A percentile compares a stretch with the other conserved stretches of the same genome.
These are phyloP conservation scores for Pestalotiopsis fici DNA, from an alignment of 2,329 filamentous ascomycete genomes.

Conservation along the genomic window DNA sequence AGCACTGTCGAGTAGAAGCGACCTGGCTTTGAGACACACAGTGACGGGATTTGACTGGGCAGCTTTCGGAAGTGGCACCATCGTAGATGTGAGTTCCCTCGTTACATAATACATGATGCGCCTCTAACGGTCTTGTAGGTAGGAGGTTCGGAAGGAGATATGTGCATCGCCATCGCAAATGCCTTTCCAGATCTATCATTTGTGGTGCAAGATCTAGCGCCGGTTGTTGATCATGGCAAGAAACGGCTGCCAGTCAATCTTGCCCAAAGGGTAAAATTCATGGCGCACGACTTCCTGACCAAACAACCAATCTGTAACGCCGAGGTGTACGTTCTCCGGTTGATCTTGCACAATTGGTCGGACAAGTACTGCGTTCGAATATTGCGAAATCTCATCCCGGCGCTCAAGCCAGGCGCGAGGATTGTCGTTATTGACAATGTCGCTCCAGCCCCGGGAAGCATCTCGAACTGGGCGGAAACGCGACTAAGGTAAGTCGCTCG, in stretches of 20 bases:
- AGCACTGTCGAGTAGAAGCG: not conserved
- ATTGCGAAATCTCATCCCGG: slow-evolving; percentile 14
- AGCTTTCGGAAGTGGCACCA: slow-evolving; percentile 4
- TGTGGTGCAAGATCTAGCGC: slow-evolving; percentile 29
- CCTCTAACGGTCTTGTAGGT: slow-evolving; percentile 46
- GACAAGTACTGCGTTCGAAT: slow-evolving; percentile 38
- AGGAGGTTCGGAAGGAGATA: slow-evolving; percentile 60
- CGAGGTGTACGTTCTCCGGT: slow-evolving; percentile 46
- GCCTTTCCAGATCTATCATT: slow-evolving; percentile 34
- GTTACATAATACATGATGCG: not conserved
- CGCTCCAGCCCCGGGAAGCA: not conserved
- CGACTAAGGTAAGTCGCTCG: not conserved
- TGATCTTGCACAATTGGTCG: slow-evolving; percentile 52
- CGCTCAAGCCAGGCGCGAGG: slow-evolving; percentile 2
- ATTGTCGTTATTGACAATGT: slow-evolving; percentile 6
- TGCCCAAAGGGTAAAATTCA: slow-evolving; percentile 14
- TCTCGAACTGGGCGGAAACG: not conserved
- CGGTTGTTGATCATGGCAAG: slow-evolving; percentile 9
- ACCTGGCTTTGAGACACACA: slow-evolving; percentile 16
- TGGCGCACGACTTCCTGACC: slow-evolving; percentile 25
- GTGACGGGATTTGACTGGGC: slow-evolving; percentile 19
- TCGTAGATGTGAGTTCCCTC: slow-evolving; percentile 17
- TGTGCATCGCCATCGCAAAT: slow-evolving; percentile 53
- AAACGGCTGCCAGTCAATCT: slow-evolving; percentile 4
- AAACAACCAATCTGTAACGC: slow-evolving; percentile 28